Conservation (phyloP, 2,329 filamentous ascomycete species). For the Cordyceps javanica region DNA sequence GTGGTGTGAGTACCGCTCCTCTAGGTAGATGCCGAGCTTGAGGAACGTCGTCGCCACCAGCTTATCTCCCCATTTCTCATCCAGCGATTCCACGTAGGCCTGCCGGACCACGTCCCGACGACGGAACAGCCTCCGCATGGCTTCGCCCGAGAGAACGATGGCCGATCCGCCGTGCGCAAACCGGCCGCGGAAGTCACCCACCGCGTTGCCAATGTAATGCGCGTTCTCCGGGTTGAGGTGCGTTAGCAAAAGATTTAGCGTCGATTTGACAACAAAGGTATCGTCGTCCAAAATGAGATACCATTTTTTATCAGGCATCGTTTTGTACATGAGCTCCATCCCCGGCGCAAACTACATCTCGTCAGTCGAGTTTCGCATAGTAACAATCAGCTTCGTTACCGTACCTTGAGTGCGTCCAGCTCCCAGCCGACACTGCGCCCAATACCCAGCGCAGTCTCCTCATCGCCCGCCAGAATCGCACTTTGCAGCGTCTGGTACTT, state of each 20-base stretch:
- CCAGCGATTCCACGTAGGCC: conserved; percentile 42
- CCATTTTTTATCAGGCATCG: conserved; percentile 51
- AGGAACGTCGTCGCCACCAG: conserved; percentile 48
- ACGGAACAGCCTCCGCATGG: conserved; percentile 41
- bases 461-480: conserved; percentile 33
- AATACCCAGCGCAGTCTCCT: conserved; percentile 30
- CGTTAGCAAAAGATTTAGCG: conserved; percentile 40
- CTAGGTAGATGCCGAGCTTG: conserved; percentile 47
- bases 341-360: conserved; percentile 45
- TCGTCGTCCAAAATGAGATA: conserved; percentile 54
- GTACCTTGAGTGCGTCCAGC: conserved; percentile 44
- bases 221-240: conserved; percentile 42
- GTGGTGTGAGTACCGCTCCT: conserved; percentile 46
- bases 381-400: background rate
- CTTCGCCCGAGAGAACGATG: conserved; percentile 45
- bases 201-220: conserved; percentile 50
- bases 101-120: conserved; percentile 35
- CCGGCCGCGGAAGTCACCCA: conserved; percentile 48
- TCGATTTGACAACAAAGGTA: conserved; percentile 46
- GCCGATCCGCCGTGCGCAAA: conserved; percentile 54
- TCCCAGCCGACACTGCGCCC: conserved; percentile 41
- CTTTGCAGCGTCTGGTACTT: conserved; percentile 36
- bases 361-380: background rate
- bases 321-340: conserved; percentile 45
- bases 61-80: conserved; percentile 48